Evolutionary conservation across 192 early-diverging fungal genomes (phyloP).

Genomic region (Linnemannia elongata): DNA sequence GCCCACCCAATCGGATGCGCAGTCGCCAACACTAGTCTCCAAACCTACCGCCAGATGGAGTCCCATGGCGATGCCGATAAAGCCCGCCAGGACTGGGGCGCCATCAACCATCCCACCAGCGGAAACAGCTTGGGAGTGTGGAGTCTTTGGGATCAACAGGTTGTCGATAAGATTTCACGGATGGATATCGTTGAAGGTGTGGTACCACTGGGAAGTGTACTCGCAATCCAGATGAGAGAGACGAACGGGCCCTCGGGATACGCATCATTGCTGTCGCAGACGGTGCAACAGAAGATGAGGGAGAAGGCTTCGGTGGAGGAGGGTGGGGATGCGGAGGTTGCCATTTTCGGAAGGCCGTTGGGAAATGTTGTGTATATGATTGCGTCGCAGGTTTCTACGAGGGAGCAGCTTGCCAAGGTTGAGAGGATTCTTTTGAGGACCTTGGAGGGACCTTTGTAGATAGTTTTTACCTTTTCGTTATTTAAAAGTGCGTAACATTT

Average conservation of each 20-base stretch:
- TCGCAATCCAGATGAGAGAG: slow-evolving; percentile 74
- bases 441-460: slow-evolving; percentile 33
- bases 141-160: slow-evolving; percentile 69
- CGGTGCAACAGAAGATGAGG: slow-evolving; percentile 37
- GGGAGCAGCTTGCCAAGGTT: slow-evolving; percentile 57
- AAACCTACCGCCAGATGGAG: slow-evolving; percentile 63
- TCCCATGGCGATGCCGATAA: slow-evolving; percentile 44
- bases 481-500: not conserved
- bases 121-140: slow-evolving; percentile 49
- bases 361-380: slow-evolving; percentile 88
- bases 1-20: slow-evolving; percentile 86
- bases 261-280: slow-evolving; percentile 40
- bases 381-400: slow-evolving; percentile 66
- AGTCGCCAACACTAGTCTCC: slow-evolving; percentile 72
- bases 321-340: slow-evolving; percentile 27
- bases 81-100: slow-evolving; percentile 55
- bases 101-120: slow-evolving; percentile 12
- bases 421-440: slow-evolving; percentile 60
- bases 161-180: slow-evolving; percentile 64
- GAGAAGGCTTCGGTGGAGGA: slow-evolving; percentile 33
- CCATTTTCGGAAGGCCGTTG: slow-evolving; percentile 76
- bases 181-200: slow-evolving; percentile 73
- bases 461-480: not conserved
- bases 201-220: slow-evolving; percentile 75
- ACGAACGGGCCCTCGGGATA: slow-evolving; percentile 29